A percentile compares a stretch with the other conserved stretches of the same genome.
Conservation (phyloP, 1,139 yeast species). For the Lodderomyces margitis region DNA sequence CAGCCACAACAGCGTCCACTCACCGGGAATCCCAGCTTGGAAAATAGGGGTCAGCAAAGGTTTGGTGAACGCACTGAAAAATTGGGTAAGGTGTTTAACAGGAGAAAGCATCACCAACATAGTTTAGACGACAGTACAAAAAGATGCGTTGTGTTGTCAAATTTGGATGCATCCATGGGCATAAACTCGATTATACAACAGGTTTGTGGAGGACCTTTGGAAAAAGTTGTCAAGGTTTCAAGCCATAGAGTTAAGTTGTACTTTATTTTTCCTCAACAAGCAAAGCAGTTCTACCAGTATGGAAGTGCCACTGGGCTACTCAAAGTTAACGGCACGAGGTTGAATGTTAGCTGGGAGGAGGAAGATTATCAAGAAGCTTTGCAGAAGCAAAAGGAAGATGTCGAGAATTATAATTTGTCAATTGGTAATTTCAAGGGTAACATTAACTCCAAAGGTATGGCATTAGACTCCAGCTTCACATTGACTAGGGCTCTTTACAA, state of each 20-base stretch:
- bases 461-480: conserved; percentile 12
- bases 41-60: conserved; percentile 12
- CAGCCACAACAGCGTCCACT: conserved; percentile 8
- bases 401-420: conserved; percentile 11
- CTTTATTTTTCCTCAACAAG: conserved; percentile 55
- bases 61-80: conserved; percentile 8
- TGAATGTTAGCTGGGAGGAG: conserved; percentile 38
- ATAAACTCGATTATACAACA: conserved; percentile 53
- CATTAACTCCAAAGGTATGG: neutral
- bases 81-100: conserved; percentile 8
- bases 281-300: conserved; percentile 52
- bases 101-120: conserved; percentile 5
- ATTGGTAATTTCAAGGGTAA: neutral
- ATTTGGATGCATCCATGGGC: conserved; percentile 29
- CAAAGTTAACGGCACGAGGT: conserved; percentile 55
- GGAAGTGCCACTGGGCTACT: conserved; percentile 56
- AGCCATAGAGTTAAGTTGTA: conserved; percentile 42
- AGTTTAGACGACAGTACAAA: neutral
- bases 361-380: neutral
- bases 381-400: conserved; percentile 2
- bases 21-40: conserved; percentile 16
- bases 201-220: conserved; percentile 74
- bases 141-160: conserved; percentile 20
- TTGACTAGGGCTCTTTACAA: conserved; percentile 27
- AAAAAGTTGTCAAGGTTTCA: conserved; percentile 34